phyloP scores from a whole-genome alignment of 306 rosid genomes.

The Neltuma alba region DNA sequence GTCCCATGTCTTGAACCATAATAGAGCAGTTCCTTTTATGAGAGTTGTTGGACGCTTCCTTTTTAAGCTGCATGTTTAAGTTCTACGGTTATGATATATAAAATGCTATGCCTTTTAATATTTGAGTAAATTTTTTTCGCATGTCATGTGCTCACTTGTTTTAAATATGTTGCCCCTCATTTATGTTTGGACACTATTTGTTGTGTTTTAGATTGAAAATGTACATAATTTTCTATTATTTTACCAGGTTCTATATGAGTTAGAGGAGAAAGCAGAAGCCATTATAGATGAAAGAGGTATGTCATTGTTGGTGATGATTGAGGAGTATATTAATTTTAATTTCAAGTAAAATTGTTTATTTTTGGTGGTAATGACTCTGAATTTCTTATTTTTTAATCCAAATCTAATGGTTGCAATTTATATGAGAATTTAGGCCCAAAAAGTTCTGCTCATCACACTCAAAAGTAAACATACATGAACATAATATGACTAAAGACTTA shows the following conservation, averaged over 20 bases:
- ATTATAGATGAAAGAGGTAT: conserved; percentile 93
- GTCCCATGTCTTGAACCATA: background rate
- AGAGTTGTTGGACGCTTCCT: background rate
- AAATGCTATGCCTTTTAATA: background rate
- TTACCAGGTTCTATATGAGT: conserved; percentile 78
- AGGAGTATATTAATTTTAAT: background rate
- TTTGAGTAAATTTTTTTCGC: background rate
- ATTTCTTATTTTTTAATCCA: background rate
- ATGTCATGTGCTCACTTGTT: background rate
- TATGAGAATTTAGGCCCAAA: background rate
- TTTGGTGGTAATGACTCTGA: background rate
- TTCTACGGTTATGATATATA: background rate
- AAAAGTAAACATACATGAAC: background rate
- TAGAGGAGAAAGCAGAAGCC: conserved; percentile 89
- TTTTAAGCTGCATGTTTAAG: background rate
- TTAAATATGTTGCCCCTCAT: background rate
- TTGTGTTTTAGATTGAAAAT: conserved; percentile 4
- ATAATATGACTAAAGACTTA: background rate
- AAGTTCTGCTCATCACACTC: background rate
- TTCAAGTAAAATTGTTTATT: background rate
- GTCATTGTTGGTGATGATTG: conserved; percentile 25
- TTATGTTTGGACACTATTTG: background rate
- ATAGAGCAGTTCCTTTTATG: background rate
- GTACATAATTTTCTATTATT: conserved; percentile 16
- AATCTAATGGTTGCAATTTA: background rate